A percentile compares a stretch with the other conserved stretches of the same genome.
phyloP scores from a whole-genome alignment of 805 yeast genomes.

The Metschnikowia gruessii region DNA sequence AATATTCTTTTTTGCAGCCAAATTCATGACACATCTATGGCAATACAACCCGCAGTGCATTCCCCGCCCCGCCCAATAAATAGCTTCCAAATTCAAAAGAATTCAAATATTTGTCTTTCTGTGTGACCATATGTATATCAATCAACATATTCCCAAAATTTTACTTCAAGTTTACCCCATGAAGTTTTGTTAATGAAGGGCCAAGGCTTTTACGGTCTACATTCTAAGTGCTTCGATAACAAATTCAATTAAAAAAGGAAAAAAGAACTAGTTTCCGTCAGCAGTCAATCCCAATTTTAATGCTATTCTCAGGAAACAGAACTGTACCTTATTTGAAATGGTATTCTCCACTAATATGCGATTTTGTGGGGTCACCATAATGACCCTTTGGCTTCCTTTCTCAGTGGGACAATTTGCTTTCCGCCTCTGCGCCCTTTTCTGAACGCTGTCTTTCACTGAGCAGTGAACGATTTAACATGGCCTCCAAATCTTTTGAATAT shows the following conservation, averaged over 20 bases:
- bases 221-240: too few species aligned
- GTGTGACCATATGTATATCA: too few species aligned
- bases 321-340: too few species aligned
- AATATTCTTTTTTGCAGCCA: constrained; percentile 3
- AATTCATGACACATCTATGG: background rate
- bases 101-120: background rate
- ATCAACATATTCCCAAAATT: too few species aligned
- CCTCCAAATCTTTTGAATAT: constrained; percentile 19
- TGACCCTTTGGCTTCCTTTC: background rate
- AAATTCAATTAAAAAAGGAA: background rate
- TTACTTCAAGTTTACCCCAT: too few species aligned
- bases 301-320: too few species aligned
- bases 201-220: too few species aligned
- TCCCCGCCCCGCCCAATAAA: background rate
- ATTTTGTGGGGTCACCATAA: too few species aligned
- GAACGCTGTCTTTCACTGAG: constrained; percentile 15
- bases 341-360: background rate
- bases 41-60: background rate
- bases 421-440: constrained; percentile 12
- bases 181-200: too few species aligned
- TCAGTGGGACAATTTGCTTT: constrained; percentile 15
- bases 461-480: constrained; percentile 19
- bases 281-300: background rate
- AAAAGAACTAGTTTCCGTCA: background rate
- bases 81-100: background rate